Evolutionary conservation across 1,284 basidiomycete genomes (phyloP).

Genomic region (Bjerkandera adusta): DNA sequence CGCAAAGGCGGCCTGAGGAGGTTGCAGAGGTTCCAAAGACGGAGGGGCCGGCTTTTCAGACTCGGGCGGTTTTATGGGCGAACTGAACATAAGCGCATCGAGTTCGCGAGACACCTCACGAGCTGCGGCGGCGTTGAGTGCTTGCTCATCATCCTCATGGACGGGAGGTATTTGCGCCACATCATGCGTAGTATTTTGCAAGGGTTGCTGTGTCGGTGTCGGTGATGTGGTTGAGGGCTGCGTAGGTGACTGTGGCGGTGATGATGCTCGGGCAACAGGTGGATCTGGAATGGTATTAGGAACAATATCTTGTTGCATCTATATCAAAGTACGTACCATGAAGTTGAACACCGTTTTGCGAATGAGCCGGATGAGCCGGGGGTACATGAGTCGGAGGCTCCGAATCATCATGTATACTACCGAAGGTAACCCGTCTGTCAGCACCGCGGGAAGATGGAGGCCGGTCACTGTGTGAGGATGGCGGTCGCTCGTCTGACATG

Average conservation of each 20-base stretch:
- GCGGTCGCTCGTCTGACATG: too few species aligned
- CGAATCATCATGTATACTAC: constrained; percentile 12
- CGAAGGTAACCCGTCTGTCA: constrained; percentile 26
- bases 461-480: too few species aligned
- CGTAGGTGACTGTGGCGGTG: too few species aligned
- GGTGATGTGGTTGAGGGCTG: too few species aligned
- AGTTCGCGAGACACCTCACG: constrained; percentile 64
- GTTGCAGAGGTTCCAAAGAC: constrained; percentile 15
- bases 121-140: constrained; percentile 61
- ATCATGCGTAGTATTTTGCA: too few species aligned
- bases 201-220: too few species aligned
- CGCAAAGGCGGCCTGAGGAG: constrained; percentile 18
- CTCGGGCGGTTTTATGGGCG: constrained; percentile 26
- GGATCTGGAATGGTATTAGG: too few species aligned
- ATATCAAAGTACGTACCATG: too few species aligned
- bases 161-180: constrained; percentile 14
- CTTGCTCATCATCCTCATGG: constrained; percentile 34
- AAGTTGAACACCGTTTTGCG: too few species aligned
- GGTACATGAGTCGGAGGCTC: neutral
- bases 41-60: constrained; percentile 20
- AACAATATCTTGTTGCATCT: too few species aligned
- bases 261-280: too few species aligned
- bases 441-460: too few species aligned
- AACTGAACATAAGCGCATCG: constrained; percentile 50
- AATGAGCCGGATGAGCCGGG: neutral